Evolutionary conservation across 2,329 filamentous ascomycete species (phyloP).

Genomic region (Arthrinium phaeospermum): DNA sequence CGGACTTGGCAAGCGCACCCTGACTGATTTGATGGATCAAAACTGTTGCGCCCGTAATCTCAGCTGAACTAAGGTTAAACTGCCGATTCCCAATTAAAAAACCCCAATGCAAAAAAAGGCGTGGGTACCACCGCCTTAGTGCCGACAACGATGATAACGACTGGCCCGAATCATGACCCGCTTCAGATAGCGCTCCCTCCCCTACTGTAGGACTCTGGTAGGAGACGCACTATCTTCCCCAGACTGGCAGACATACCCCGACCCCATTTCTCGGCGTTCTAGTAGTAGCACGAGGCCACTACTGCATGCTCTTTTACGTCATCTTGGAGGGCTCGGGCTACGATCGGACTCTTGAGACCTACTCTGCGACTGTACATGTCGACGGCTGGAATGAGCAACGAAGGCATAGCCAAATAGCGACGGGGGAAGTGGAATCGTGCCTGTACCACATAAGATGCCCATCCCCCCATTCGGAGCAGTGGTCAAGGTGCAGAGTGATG

Average conservation of each 20-base stretch:
- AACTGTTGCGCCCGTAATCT: not conserved
- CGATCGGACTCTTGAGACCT: not conserved
- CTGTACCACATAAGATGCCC: not conserved
- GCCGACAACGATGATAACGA: not conserved
- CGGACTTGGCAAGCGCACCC: not conserved
- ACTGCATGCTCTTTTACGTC: not conserved
- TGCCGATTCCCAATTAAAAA: not conserved
- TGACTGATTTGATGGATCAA: not conserved
- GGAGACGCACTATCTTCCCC: not conserved
- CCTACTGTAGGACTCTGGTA: not conserved
- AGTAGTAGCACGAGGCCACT: too few relatives aligned
- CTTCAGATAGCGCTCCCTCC: not conserved
- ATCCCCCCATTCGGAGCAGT: not conserved
- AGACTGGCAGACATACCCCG: not conserved
- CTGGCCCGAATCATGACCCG: not conserved
- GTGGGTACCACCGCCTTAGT: constrained; percentile 13
- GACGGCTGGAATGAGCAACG: not conserved
- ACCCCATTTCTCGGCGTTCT: not conserved
- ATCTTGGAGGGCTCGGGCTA: not conserved
- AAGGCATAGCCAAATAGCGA: not conserved
- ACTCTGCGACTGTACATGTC: too few relatives aligned
- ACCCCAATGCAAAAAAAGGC: not conserved
- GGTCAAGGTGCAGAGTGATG: not conserved
- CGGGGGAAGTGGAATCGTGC: not conserved
- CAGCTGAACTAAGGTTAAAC: not conserved